These are phyloP conservation scores for Sporodiniella umbellata DNA, from an alignment of 371 early-diverging fungal species.

Conservation along the genomic window DNA sequence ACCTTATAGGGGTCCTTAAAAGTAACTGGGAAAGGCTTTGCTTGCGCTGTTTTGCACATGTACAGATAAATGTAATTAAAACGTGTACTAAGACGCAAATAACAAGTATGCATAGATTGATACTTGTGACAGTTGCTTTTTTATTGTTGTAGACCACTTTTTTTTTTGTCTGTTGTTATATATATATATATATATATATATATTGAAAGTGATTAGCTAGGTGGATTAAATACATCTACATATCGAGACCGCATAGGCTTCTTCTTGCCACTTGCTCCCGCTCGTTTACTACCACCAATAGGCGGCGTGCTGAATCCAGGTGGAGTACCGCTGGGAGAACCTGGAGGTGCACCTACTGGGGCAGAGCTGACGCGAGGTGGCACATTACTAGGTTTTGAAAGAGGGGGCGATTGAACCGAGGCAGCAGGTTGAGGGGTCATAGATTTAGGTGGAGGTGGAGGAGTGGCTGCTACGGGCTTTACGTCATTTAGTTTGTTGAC, in stretches of 20 bases:
- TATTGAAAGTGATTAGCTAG: too few relatives aligned
- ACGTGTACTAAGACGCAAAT: too few relatives aligned
- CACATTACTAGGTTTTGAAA: constrained; percentile 11
- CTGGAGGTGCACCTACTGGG: constrained; percentile 14
- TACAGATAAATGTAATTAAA: too few relatives aligned
- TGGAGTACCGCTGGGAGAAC: constrained; percentile 6
- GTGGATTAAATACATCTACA: constrained; percentile 46
- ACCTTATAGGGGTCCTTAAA: too few relatives aligned
- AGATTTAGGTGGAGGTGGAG: constrained; percentile 28
- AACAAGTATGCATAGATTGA: too few relatives aligned
- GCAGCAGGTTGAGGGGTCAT: constrained; percentile 3
- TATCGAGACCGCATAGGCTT: constrained; percentile 49
- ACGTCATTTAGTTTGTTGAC: constrained; percentile 43
- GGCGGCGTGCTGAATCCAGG: constrained; percentile 29
- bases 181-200: too few relatives aligned
- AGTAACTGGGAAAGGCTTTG: too few relatives aligned
- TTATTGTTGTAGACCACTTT: background rate
- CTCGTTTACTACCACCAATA: constrained; percentile 21
- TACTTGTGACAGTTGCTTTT: too few relatives aligned
- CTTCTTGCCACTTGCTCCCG: constrained; percentile 27
- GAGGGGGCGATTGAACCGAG: background rate
- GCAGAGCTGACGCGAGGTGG: constrained; percentile 31
- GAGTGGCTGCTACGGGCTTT: constrained; percentile 25
- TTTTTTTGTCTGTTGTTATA: too few relatives aligned
- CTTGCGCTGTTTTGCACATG: too few relatives aligned